Evolutionary conservation across 768 basidiomycete genomes (phyloP), one percentile per base, ranked within the genome.

Genomic region (Hygrocybe coccinea): DNA sequence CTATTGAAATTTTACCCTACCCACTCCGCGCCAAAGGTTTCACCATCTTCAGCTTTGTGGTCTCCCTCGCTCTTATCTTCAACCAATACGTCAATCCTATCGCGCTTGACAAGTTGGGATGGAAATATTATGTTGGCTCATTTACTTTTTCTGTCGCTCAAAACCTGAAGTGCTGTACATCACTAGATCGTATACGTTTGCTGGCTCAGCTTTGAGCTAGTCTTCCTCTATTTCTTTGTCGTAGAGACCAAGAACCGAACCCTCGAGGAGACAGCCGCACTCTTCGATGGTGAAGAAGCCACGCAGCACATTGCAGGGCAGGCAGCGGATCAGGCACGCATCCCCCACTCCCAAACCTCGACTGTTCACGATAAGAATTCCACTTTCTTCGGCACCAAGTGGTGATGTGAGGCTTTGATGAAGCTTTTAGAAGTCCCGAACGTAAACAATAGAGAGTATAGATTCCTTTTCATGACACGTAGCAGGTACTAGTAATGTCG

Each of bases 1-100:
- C 90, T 43, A 79, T 93, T 59, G 93, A 95, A 70, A 94, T 95
- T 70, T 74, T 94, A 52, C 91, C 91, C 5, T 92, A 79, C 74
- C 71, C 75, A 29, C 75, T 94, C 55, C 90, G 91, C 68, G 90
- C 90, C 60, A 93, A 91, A 76, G 89, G 91, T 52, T 85, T 90
- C 76, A 87, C 79, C 60, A 64, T 92, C 54, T 89, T 92, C 78
- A 87, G 83, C 71, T 87, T 93, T 67, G 72, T 80, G 56, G 81
- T 90, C 67, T 89, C 88, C 11, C 61, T 86, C 54, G 80, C 90
- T 5, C 83, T 93, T 61, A 88, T 95, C 69, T 90, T 95, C 72
- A 92, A 91, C 68, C 90, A 91, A 71, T 90, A 91, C 65, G 83
- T 86, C 68, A 92, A 92, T 75, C 91, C 53, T 6, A 36, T 47